phyloP scores from a whole-genome alignment of 1,284 basidiomycete genomes.

The Tetrapyrgos nigripes region DNA sequence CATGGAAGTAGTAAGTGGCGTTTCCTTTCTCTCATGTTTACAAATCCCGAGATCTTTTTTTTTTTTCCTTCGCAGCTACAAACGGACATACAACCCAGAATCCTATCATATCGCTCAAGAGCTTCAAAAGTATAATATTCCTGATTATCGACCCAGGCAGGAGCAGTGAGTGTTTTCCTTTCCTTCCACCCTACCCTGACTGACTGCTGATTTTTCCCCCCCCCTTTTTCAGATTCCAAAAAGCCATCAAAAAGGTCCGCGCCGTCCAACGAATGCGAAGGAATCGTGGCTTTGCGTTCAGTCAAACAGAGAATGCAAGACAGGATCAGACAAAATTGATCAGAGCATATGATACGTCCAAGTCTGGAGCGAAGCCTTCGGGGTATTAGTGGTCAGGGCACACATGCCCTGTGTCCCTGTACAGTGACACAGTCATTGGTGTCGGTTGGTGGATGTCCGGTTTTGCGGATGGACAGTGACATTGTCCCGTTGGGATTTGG shows the following conservation, averaged over 20 bases:
- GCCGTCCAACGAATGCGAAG: constrained; percentile 94
- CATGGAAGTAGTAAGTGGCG: constrained; percentile 89
- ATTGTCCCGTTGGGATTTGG: no score
- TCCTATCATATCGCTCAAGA: constrained; percentile 99
- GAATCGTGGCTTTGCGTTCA: constrained; percentile 96
- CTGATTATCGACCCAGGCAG: constrained; percentile 96
- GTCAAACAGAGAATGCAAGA: constrained; percentile 87
- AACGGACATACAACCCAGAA: constrained; percentile 87
- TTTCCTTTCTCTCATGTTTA: constrained; percentile 4
- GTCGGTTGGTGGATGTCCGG: no score
- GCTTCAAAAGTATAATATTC: constrained; percentile 96
- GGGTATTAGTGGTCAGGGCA: constrained; percentile 58
- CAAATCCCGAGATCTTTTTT: constrained; percentile 8
- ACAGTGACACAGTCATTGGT: not conserved
- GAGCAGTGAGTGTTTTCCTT: constrained; percentile 76
- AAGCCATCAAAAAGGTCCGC: constrained; percentile 97
- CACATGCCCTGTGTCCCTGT: not conserved
- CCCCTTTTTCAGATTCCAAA: constrained; percentile 75
- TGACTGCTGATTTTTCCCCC: constrained; percentile 8
- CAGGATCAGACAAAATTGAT: constrained; percentile 91
- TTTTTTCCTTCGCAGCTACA: constrained; percentile 63
- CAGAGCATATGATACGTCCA: constrained; percentile 89
- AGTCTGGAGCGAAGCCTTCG: constrained; percentile 69
- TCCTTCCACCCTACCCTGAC: constrained; percentile 5
- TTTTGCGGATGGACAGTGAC: no score